Evolutionary conservation across 257 asterid genomes (phyloP).

Genomic region (Capsicum chinense): DNA sequence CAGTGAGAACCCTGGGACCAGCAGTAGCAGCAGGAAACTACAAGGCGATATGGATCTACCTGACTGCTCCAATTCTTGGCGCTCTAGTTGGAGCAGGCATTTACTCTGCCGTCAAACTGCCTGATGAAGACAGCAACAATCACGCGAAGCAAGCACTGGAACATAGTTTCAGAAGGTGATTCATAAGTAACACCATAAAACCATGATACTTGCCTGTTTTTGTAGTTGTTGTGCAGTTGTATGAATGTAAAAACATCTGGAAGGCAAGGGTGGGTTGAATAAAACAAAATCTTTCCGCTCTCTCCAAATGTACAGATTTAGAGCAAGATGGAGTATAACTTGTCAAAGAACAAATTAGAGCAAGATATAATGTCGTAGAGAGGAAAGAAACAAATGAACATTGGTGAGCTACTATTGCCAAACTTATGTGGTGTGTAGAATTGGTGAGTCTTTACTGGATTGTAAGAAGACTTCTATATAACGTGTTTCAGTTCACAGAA

Average conservation of each 20-base stretch:
- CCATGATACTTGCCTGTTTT: neutral
- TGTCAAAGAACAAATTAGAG: neutral
- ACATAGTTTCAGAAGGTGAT: constrained; percentile 65
- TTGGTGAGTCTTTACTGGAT: constrained; percentile 15
- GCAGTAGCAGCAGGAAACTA: constrained; percentile 81
- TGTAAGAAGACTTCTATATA: neutral
- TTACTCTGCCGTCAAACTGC: constrained; percentile 74
- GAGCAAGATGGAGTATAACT: neutral
- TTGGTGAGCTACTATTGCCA: neutral
- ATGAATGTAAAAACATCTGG: neutral
- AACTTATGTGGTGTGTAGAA: neutral
- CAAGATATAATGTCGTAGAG: neutral
- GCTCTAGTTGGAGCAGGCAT: constrained; percentile 79
- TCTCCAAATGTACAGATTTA: constrained; percentile 24
- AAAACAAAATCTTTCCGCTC: neutral
- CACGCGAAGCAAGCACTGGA: constrained; percentile 46
- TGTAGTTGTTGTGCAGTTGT: neutral
- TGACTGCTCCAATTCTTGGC: constrained; percentile 77
- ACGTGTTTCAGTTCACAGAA: neutral
- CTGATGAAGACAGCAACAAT: constrained; percentile 44
- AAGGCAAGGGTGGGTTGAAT: constrained; percentile 13
- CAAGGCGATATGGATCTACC: constrained; percentile 76
- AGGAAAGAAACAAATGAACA: neutral
- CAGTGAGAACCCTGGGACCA: constrained; percentile 85
- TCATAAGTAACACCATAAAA: neutral